phyloP scores from a whole-genome alignment of 441 rosid genomes.

The Gossypium davidsonii region DNA sequence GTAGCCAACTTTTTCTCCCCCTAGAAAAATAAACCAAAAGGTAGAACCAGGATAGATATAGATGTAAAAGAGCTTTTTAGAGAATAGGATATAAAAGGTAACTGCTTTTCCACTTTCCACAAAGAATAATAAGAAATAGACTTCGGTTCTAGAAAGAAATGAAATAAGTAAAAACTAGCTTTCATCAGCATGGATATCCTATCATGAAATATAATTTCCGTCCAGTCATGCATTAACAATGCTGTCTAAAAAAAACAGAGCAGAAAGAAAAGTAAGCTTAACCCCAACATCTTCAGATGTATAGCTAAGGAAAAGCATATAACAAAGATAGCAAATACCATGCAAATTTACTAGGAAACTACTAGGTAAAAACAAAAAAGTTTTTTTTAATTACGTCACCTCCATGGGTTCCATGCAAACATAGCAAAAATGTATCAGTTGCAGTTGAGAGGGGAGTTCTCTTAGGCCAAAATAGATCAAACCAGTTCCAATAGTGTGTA shows the following conservation, averaged over 20 bases:
- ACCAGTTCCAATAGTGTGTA: not conserved
- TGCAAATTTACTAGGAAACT: not conserved
- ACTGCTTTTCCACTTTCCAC: not conserved
- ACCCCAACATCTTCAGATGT: not conserved
- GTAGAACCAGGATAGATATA: slow-evolving; percentile 4
- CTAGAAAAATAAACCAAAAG: slow-evolving; percentile 25
- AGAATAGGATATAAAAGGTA: not conserved
- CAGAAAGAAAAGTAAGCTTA: slow-evolving; percentile 1
- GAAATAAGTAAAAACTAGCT: not conserved
- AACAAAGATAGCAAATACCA: not conserved
- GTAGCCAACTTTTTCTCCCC: slow-evolving; percentile 61
- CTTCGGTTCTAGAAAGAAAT: not conserved
- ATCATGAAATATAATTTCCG: no score
- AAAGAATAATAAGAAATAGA: not conserved
- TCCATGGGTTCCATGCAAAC: not conserved
- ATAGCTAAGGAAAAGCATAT: not conserved
- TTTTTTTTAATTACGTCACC: not conserved
- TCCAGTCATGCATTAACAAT: no score
- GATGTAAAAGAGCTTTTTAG: not conserved
- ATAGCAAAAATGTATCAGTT: not conserved
- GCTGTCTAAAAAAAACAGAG: no score
- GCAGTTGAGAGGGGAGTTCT: not conserved
- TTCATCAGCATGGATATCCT: not conserved
- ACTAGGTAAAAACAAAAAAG: not conserved
- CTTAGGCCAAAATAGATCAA: slow-evolving; percentile 1